A percentile compares a stretch with the other conserved stretches of the same genome.
These are phyloP conservation scores for Chytriomyces sp. DNA, from an alignment of 192 early-diverging fungal species.

Conservation along the genomic window DNA sequence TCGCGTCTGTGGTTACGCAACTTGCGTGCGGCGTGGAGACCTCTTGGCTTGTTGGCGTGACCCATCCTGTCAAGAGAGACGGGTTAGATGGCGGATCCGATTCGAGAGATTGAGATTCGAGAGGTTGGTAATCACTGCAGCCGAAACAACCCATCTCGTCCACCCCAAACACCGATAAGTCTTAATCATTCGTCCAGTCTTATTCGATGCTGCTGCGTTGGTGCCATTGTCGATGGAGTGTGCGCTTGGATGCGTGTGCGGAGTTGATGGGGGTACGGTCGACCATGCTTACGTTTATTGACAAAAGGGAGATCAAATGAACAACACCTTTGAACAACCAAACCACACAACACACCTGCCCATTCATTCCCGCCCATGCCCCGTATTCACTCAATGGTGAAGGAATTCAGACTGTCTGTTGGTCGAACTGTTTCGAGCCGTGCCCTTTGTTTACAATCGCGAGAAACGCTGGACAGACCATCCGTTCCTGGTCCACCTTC, in stretches of 20 bases:
- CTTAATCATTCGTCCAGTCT: not conserved
- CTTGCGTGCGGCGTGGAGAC: constrained; percentile 98
- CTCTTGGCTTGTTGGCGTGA: constrained; percentile 81
- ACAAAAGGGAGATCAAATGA: not conserved
- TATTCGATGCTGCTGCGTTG: not conserved
- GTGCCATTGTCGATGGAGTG: not conserved
- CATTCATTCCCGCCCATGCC: too few relatives aligned
- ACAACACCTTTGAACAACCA: too few relatives aligned
- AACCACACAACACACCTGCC: too few relatives aligned
- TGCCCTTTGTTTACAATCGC: constrained; percentile 44
- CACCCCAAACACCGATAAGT: not conserved
- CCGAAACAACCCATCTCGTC: not conserved
- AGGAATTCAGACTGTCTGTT: too few relatives aligned
- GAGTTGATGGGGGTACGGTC: not conserved
- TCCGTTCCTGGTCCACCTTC: constrained; percentile 46
- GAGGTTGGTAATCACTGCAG: not conserved
- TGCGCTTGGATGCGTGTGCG: not conserved
- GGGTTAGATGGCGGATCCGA: not conserved
- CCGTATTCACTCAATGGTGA: too few relatives aligned
- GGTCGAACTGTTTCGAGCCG: constrained; percentile 32
- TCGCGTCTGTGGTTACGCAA: constrained; percentile 96
- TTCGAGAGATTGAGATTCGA: not conserved
- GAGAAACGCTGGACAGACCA: constrained; percentile 39
- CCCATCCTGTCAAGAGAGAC: constrained; percentile 5
- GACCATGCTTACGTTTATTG: not conserved